phyloP scores from a whole-genome alignment of 1,139 yeast species.

The Wickerhamomyces sp. region DNA sequence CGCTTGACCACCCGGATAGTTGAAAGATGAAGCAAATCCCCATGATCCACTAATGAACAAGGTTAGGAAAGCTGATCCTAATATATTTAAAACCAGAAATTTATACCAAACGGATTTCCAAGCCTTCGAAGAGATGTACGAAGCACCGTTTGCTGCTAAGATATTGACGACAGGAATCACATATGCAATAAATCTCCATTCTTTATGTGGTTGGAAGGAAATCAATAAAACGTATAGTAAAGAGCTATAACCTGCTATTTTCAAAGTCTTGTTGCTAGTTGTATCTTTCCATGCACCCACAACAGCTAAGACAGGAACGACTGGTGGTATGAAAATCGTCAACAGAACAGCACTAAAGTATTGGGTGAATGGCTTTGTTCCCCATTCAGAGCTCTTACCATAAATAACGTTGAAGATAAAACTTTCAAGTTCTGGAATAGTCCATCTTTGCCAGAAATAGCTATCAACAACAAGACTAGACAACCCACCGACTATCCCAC shows the following conservation, averaged over 20 bases:
- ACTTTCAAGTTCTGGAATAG: conserved; percentile 71
- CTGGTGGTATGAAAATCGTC: conserved; percentile 55
- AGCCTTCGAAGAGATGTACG: conserved; percentile 37
- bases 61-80: conserved; percentile 33
- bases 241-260: conserved; percentile 41
- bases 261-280: conserved; percentile 29
- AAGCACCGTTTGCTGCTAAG: conserved; percentile 61
- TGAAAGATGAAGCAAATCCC: conserved; percentile 62
- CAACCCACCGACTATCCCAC: conserved; percentile 49
- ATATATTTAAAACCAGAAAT: conserved; percentile 28
- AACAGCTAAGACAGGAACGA: conserved; percentile 42
- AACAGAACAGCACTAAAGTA: conserved; percentile 62
- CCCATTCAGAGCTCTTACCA: conserved; percentile 80
- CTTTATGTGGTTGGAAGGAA: conserved; percentile 89
- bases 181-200: conserved; percentile 87
- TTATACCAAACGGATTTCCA: conserved; percentile 29
- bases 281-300: conserved; percentile 32
- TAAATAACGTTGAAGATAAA: conserved; percentile 68
- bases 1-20: conserved; percentile 91
- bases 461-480: conserved; percentile 60
- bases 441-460: conserved; percentile 58
- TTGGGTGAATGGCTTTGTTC: conserved; percentile 66
- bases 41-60: conserved; percentile 43
- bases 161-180: conserved; percentile 64
- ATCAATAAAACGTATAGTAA: conserved; percentile 51